phyloP scores from a whole-genome alignment of 768 basidiomycete genomes.

The Cubamyces sp. region DNA sequence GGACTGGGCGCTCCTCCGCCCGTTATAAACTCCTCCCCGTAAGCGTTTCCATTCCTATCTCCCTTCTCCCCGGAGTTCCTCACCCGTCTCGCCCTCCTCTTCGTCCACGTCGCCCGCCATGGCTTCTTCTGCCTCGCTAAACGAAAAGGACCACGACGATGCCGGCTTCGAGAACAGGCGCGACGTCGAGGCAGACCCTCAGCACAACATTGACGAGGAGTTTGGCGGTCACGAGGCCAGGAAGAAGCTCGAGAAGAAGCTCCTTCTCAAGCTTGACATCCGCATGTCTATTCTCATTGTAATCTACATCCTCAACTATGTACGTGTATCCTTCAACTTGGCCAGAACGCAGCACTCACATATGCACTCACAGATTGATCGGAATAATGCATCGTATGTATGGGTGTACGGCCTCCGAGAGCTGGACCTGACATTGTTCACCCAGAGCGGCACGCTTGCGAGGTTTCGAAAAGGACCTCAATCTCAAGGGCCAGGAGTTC shows the following conservation, averaged over 20 bases:
- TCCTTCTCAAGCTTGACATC: conserved; percentile 47
- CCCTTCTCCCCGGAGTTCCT: conserved; percentile 17
- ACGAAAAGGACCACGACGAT: conserved; percentile 23
- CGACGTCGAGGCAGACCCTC: conserved; percentile 20
- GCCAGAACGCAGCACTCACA: not conserved
- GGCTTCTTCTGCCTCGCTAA: conserved; percentile 22
- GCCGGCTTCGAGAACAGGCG: conserved; percentile 20
- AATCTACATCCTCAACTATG: conserved; percentile 53
- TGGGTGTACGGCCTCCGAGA: not conserved
- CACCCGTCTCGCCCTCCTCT: not conserved
- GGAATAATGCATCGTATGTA: conserved; percentile 69
- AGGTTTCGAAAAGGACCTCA: conserved; percentile 72
- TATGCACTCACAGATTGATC: conserved; percentile 53
- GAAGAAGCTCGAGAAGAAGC: conserved; percentile 44
- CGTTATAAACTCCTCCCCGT: conserved; percentile 25
- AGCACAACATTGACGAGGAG: conserved; percentile 34
- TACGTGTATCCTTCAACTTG: conserved; percentile 29
- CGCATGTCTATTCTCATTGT: conserved; percentile 49
- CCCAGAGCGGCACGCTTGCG: conserved; percentile 69
- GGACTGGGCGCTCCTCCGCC: conserved; percentile 8
- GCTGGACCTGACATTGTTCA: not conserved
- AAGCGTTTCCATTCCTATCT: conserved; percentile 8
- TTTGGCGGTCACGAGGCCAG: conserved; percentile 45
- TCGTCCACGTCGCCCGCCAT: conserved; percentile 13
- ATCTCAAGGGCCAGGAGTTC: conserved; percentile 64